Evolutionary conservation across 1,284 basidiomycete species (phyloP).

Genomic region (Leccinum pallidistipes): DNA sequence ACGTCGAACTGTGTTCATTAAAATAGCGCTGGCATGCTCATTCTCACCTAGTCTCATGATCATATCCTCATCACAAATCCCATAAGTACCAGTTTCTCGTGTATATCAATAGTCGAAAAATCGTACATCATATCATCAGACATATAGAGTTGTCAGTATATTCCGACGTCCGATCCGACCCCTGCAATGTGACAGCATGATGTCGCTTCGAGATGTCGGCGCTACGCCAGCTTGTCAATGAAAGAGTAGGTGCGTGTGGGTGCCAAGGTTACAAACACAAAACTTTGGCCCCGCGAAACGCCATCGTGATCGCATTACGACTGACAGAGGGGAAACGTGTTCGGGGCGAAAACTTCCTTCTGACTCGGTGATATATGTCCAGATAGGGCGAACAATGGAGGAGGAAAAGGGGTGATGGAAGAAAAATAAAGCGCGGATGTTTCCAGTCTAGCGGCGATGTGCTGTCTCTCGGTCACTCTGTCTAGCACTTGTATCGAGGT

Average conservation of each 20-base stretch:
- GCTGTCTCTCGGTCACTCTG: neutral
- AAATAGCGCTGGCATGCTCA: conserved; percentile 15
- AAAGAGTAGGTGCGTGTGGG: neutral
- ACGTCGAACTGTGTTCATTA: conserved; percentile 9
- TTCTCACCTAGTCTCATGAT: neutral
- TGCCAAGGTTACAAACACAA: neutral
- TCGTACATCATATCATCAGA: neutral
- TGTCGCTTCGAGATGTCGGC: neutral
- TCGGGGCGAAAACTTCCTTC: neutral
- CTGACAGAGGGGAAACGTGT: neutral
- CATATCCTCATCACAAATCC: neutral
- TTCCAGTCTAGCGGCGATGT: neutral
- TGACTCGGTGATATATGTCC: neutral
- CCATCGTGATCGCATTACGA: neutral
- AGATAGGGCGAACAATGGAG: conserved; percentile 9
- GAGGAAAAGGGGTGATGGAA: neutral
- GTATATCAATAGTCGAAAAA: neutral
- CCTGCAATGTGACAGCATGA: neutral
- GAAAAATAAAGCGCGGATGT: neutral
- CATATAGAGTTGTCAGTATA: neutral
- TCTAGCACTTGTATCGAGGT: neutral
- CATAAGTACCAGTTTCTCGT: neutral
- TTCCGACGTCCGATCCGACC: neutral
- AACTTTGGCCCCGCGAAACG: neutral
- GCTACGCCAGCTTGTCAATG: neutral